Base-by-base conservation (phyloP, 257 asterid genomes). In the Lycium barbarum region DNA sequence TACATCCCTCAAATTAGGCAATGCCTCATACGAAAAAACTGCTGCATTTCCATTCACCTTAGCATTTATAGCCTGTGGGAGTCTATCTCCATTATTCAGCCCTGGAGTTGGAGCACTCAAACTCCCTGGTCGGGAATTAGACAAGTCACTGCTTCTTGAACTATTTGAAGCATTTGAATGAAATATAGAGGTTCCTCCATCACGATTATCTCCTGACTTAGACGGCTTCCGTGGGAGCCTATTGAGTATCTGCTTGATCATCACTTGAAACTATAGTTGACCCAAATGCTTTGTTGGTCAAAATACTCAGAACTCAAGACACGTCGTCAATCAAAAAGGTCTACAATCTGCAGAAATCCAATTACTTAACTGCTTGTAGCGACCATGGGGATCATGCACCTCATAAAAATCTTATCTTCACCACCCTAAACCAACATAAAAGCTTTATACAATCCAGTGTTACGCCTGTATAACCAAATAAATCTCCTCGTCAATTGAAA, bases 1-100 rank as follows among this genome's bases (percentile, higher is more conserved):
- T 84, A 94, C 98, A 72, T 95, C 98, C 87, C 89, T 90, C 84
- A 95, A 92, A 88, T 92, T 88, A 58, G 99, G 98, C 83, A 94
- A 90, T 45, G 95, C 92, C 89, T 95, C 99, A 40, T 89, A 92
- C 0, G 91, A 88, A 55, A 88, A 88, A 11, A 90, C 89, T 20
- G 85, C 88, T 84, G 90, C 58, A 86, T 74, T 89, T 74, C 97
- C 98, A 68, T 94, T 92, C 38, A 70, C 86, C 87, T 84, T 88
- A 35, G 86, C 33, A 72, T 82, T 72, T 62, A 85, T 15, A 1
- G 88, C 83, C 65, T 89, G 89, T 38, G 84, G 90, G 84, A 84
- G 82, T 80, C 83, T 89, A 84, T 74, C 87, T 66, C 90, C 92
- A 17, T 85, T 84, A 63, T 83, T 86, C 72, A 43, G 65, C 81